A percentile compares a stretch with the other conserved stretches of the same genome.
Evolutionary conservation across 805 yeast species (phyloP).

Genomic region (Kodamaea lidongshanica): DNA sequence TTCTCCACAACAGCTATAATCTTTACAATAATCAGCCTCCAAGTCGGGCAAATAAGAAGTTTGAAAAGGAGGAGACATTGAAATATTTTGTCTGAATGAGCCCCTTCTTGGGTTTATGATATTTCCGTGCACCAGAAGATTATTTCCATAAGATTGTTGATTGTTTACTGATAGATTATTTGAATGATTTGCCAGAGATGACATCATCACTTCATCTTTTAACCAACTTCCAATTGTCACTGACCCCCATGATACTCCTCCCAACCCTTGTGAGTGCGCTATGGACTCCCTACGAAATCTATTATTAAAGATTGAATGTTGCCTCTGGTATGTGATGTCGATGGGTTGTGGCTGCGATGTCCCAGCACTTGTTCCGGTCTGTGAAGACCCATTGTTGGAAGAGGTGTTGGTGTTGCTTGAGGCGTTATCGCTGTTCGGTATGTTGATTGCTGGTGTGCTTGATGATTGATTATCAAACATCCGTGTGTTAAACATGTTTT

Average conservation of each 20-base stretch:
- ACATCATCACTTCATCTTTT: slow-evolving; percentile 82
- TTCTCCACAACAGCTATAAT: slow-evolving; percentile 94
- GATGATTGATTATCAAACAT: slow-evolving; percentile 31
- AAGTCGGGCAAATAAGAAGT: slow-evolving; percentile 84
- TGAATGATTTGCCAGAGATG: slow-evolving; percentile 11
- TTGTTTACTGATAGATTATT: slow-evolving; percentile 12
- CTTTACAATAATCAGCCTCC: slow-evolving; percentile 95
- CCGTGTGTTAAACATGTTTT: slow-evolving; percentile 36
- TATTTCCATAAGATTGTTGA: slow-evolving; percentile 3
- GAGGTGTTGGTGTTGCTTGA: slow-evolving; percentile 4
- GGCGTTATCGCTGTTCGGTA: slow-evolving; percentile 14
- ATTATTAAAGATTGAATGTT: slow-evolving; percentile 33
- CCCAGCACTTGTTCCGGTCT: too few species aligned
- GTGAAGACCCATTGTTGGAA: slow-evolving; percentile 12
- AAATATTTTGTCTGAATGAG: slow-evolving; percentile 29
- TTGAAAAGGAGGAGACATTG: slow-evolving; percentile 58
- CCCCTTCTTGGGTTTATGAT: slow-evolving; percentile 34
- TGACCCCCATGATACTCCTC: slow-evolving; percentile 97
- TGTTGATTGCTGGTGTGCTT: slow-evolving; percentile 24
- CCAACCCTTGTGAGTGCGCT: slow-evolving; percentile 96
- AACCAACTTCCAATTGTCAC: slow-evolving; percentile 93
- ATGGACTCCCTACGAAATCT: slow-evolving; percentile 78
- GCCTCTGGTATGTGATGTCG: slow-evolving; percentile 38
- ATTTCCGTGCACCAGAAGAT: slow-evolving; percentile 14
- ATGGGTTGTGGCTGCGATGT: slow-evolving; percentile 35